Base-by-base conservation (phyloP, 805 yeast species). In the Maudiozyma bulderi region DNA sequence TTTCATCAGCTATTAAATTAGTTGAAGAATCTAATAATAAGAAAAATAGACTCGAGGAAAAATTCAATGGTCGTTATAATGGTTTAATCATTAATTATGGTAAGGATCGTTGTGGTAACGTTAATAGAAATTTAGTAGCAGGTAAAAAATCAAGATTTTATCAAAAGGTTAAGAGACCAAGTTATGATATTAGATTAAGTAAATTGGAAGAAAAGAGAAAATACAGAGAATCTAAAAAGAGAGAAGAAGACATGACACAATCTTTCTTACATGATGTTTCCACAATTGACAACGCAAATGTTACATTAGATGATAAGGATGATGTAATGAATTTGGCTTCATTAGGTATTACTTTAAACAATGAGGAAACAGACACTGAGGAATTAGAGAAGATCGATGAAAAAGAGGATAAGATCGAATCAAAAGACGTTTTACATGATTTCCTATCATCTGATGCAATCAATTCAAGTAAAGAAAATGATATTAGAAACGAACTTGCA, bases 21-120 rank as follows among this genome's bases (percentile, higher is more conserved):
- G 84, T 84, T 31, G 81, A 80, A 46, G 74, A 75, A 43, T 80
- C 82, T 50, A 77, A 77, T 49, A 68, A 64, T 52, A 61, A 54
- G 3, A 59, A 66, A 3, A 58, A 61, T 0, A 60, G 61, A 20
- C 67, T 75, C 38, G 73, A 72, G 47, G 64, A 59, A 13, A 62
- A 67, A 8, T 75, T 73, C 37, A 65, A 68, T 50, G 65, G 72
- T 33, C 73, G 73, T 54, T 85, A 84, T 57, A 57, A 57, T 40
- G 68, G 72, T 5, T 77, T 80, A 56, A 78, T 80, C 51, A 78
- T 85, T 43, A 76, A 78, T 45, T 85, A 75, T 65, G 95, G 88
- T 43, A 82, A 82, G 57, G 95, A 85, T 65, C 73, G 95, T 60
- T 85, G 95, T 69, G 95, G 84, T 3, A 84, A 84, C 58, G 57